Evolutionary conservation across 2,329 filamentous ascomycete species (phyloP).

Genomic region (Fusarium solani-melongenae): DNA sequence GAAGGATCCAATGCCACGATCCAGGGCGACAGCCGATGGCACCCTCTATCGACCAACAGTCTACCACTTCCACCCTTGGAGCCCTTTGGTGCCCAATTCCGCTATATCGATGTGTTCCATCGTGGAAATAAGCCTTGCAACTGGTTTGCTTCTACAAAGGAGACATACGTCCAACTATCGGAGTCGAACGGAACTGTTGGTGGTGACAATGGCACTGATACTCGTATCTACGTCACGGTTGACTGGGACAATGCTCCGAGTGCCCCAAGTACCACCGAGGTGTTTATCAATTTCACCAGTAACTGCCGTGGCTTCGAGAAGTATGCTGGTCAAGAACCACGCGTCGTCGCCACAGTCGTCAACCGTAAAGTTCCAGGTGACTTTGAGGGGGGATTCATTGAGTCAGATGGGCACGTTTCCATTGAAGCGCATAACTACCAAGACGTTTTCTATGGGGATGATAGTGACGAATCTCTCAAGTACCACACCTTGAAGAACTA

Average conservation of each 20-base stretch:
- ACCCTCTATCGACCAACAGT: constrained; percentile 57
- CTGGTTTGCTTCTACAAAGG: constrained; percentile 45
- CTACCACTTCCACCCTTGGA: constrained; percentile 48
- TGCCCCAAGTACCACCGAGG: constrained; percentile 54
- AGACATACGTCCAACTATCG: constrained; percentile 49
- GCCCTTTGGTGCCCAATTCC: constrained; percentile 44
- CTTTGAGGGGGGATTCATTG: constrained; percentile 70
- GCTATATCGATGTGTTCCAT: constrained; percentile 51
- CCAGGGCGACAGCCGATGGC: constrained; percentile 59
- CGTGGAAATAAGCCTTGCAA: constrained; percentile 46
- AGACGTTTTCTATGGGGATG: constrained; percentile 47
- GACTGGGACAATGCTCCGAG: constrained; percentile 52
- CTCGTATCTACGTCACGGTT: constrained; percentile 45
- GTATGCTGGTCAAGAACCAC: constrained; percentile 54
- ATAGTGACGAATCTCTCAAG: constrained; percentile 42
- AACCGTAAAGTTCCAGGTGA: constrained; percentile 59
- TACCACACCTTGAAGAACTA: constrained; percentile 66
- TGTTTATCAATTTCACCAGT: constrained; percentile 65
- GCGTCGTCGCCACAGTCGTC: constrained; percentile 66
- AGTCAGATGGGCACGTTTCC: constrained; percentile 67
- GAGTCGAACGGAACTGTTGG: constrained; percentile 44
- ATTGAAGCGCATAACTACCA: constrained; percentile 67
- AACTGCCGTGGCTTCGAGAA: constrained; percentile 55
- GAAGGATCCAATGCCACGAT: constrained; percentile 49
- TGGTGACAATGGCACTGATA: constrained; percentile 45